A percentile compares a stretch with the other conserved stretches of the same genome.
Conservation (phyloP, 495 filamentous ascomycete species). For the Podospora comata region DNA sequence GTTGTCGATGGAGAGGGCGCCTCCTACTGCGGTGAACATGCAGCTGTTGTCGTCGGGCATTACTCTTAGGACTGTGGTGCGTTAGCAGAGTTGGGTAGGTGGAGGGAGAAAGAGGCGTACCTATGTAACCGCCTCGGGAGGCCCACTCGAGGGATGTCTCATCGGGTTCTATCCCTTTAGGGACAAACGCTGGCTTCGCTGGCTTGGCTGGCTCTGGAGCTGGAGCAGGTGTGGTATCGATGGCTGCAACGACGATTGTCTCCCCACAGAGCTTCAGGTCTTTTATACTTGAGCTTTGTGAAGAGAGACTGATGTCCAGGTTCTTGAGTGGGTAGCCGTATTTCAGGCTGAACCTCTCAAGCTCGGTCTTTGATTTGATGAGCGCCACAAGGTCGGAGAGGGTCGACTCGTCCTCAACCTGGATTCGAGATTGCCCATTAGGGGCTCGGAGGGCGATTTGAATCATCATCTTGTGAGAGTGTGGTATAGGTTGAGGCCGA, state of each 20-base stretch:
- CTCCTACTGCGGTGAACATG: conserved; percentile 85
- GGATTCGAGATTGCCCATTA: conserved; percentile 48
- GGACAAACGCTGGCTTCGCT: conserved; percentile 22
- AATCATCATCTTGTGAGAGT: conserved; percentile 28
- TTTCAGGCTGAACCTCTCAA: conserved; percentile 67
- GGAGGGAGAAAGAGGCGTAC: conserved; percentile 14
- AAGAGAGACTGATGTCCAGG: conserved; percentile 53
- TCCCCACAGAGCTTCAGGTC: conserved; percentile 75
- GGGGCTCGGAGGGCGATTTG: conserved; percentile 40
- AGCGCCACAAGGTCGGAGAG: conserved; percentile 50
- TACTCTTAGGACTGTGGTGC: conserved; percentile 66
- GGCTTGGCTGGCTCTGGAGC: conserved; percentile 7
- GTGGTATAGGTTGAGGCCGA: neutral
- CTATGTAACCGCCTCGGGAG: conserved; percentile 30
- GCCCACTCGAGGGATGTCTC: conserved; percentile 37
- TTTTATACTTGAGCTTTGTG: conserved; percentile 29
- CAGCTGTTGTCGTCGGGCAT: conserved; percentile 98
- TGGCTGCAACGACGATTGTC: conserved; percentile 65
- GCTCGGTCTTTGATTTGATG: conserved; percentile 37
- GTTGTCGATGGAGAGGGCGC: conserved; percentile 54
- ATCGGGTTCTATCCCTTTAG: conserved; percentile 36
- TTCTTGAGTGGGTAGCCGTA: conserved; percentile 80
- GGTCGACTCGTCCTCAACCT: conserved; percentile 61
- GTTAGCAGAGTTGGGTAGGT: neutral
- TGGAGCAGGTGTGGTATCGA: conserved; percentile 14